Conservation (phyloP, 1,284 basidiomycete species). For the Mycena sp. region DNA sequence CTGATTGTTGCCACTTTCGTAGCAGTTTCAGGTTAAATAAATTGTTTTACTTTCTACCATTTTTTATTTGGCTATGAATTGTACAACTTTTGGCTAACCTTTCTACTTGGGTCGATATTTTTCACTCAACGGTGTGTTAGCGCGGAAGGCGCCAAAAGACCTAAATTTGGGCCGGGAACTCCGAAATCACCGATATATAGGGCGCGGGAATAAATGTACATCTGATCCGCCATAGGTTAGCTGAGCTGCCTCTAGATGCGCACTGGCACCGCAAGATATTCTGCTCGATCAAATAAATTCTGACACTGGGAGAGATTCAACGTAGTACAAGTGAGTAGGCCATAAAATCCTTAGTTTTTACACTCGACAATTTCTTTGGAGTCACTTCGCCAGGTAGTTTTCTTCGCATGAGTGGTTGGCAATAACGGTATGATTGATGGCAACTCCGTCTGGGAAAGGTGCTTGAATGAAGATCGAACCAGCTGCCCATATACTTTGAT, state of each 20-base stretch:
- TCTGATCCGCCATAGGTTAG: not conserved
- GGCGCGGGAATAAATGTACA: not conserved
- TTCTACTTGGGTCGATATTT: no score
- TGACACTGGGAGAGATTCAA: conserved; percentile 11
- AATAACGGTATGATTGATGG: conserved; percentile 30
- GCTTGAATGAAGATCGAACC: conserved; percentile 32
- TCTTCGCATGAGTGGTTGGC: conserved; percentile 19
- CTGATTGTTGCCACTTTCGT: no score
- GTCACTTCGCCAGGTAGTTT: conserved; percentile 9
- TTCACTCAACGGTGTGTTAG: no score
- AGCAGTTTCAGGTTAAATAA: no score
- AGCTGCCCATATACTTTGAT: conserved; percentile 31
- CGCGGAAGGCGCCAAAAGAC: conserved; percentile 6
- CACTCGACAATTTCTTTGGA: conserved; percentile 16
- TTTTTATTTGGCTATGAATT: no score
- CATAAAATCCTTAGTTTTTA: conserved; percentile 15
- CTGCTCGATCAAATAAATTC: conserved; percentile 14
- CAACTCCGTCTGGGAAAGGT: conserved; percentile 31
- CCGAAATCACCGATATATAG: not conserved
- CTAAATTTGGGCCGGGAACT: not conserved
- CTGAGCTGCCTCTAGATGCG: not conserved
- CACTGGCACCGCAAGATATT: conserved; percentile 6
- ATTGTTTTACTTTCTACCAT: no score
- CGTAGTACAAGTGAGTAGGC: conserved; percentile 11
- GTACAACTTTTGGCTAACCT: no score